Base-by-base conservation (phyloP, 129 eudicot species). In the Pulicaria dysenterica region DNA sequence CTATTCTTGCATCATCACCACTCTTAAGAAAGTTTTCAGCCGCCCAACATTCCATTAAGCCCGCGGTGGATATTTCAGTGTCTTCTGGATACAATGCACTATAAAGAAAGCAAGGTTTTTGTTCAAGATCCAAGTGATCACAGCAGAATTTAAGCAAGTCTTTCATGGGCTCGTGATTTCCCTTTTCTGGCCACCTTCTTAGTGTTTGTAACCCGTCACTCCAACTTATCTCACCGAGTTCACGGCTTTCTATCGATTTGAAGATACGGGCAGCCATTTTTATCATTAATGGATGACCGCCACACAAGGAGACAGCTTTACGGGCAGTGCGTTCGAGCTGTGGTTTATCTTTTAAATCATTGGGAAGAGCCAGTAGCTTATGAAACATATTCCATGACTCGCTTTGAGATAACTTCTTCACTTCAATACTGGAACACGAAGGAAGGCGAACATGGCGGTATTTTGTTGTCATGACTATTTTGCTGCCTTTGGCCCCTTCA, bases 21-120 rank as follows among this genome's bases (percentile, higher is more conserved):
- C 15, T 9, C 6, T 73, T 73, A 42, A 74, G 77, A 24, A 75
- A 69, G 24, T 41, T 75, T 75, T 81, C 81, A 40, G 81, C 84
- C 16, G 8, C 72, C 84, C 81, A 81, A 56, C 84, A 69, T 13
- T 81, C 81, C 53, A 81, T 55, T 8, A 75, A 47, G 6, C 77
- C 66, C 58, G 62, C 84, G 3, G 13, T 51, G 4, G 40, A 70
- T 36, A 81, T 81, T 16, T 81, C 62, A 10, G 73, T 46, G 54
- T 81, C 84, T 19, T 81, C 77, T 13, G 81, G 81, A 81, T 81
- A 75, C n/a, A 81, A 9, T 1, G 84, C 81, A 70, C 84, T 70
- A 41, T 75, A 81, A 46, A 69, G 59, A 75, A 81, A 81, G 38
- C 84, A 81, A 0, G 74, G 68, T 50, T 75, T 75, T 46, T 75